phyloP scores from a whole-genome alignment of 2,329 filamentous ascomycete genomes.

The Apiospora kogelbergensis region DNA sequence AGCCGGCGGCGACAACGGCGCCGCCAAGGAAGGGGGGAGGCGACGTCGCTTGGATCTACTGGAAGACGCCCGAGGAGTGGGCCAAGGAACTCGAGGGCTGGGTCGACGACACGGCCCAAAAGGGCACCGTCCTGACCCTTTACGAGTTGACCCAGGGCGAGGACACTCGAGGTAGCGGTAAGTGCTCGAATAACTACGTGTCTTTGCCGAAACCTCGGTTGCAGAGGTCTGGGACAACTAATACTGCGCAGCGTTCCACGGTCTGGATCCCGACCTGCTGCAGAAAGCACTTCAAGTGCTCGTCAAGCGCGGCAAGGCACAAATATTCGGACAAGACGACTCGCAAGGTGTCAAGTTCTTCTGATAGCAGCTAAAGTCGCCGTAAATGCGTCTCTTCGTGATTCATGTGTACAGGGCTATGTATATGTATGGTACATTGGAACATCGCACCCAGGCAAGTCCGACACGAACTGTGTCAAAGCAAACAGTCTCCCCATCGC shows the following conservation, averaged over 20 bases:
- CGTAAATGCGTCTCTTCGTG: conserved; percentile 6
- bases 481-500: neutral
- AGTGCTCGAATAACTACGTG: conserved; percentile 24
- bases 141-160: conserved; percentile 94
- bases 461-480: neutral
- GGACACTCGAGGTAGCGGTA: conserved; percentile 67
- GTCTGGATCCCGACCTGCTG: conserved; percentile 82
- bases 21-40: conserved; percentile 39
- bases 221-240: conserved; percentile 13
- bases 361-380: conserved; percentile 42
- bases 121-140: conserved; percentile 83
- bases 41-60: conserved; percentile 73
- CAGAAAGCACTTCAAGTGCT: conserved; percentile 76
- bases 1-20: conserved; percentile 14
- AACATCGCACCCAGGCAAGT: neutral
- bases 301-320: conserved; percentile 87
- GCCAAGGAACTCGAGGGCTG: conserved; percentile 74
- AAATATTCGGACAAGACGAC: conserved; percentile 88
- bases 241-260: conserved; percentile 68
- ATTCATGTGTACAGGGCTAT: conserved; percentile 8
- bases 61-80: conserved; percentile 90
- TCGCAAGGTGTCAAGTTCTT: conserved; percentile 97
- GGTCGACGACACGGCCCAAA: conserved; percentile 87
- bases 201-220: neutral
- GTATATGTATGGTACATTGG: neutral